A percentile compares a stretch with the other conserved stretches of the same genome.
Conservation (phyloP, 148 eudicot species). For the Rhododendron henanense region DNA sequence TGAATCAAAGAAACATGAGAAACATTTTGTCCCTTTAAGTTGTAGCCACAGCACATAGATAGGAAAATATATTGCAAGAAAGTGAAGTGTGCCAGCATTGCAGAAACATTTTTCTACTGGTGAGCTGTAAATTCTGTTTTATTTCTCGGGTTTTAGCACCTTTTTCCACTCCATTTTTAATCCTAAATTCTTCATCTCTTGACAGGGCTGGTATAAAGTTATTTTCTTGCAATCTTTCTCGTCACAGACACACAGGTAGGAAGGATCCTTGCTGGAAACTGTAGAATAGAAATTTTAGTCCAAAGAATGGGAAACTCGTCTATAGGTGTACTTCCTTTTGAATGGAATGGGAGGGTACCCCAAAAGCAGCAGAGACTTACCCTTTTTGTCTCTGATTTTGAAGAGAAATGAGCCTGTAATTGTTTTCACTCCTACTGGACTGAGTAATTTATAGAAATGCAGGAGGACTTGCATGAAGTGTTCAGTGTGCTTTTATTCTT, state of each 20-base stretch:
- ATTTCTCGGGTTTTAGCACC: neutral
- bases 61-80: neutral
- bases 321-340: neutral
- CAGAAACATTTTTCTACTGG: neutral
- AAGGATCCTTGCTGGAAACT: neutral
- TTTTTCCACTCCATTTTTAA: neutral
- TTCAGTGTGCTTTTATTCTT: neutral
- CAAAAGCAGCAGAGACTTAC: neutral
- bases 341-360: neutral
- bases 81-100: neutral
- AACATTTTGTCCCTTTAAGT: neutral
- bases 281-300: neutral
- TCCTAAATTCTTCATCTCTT: neutral
- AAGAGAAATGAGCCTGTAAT: neutral
- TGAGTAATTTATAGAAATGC: neutral
- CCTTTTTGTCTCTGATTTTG: slow-evolving; percentile 3
- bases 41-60: neutral
- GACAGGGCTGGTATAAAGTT: neutral
- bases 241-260: neutral
- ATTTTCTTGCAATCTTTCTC: neutral
- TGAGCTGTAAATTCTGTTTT: slow-evolving; percentile 8
- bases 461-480: neutral
- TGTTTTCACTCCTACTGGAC: neutral
- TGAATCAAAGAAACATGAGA: neutral
- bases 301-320: neutral